These are phyloP conservation scores for Pyrenophora graminea DNA, from an alignment of 2,329 filamentous ascomycete genomes.

Conservation along the genomic window DNA sequence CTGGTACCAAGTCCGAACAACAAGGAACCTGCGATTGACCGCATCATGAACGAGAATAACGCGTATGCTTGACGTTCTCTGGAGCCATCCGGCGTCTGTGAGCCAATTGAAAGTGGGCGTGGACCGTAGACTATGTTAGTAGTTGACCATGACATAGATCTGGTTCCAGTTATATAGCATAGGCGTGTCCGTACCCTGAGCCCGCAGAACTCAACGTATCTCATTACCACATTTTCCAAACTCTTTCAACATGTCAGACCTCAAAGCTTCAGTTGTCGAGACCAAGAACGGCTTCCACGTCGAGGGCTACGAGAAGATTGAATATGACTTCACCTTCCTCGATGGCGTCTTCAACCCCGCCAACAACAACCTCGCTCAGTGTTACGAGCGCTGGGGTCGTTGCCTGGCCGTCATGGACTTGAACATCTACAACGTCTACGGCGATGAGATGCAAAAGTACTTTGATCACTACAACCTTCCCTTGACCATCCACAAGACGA, in stretches of 20 bases:
- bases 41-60: conserved; percentile 26
- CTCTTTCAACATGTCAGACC: conserved; percentile 65
- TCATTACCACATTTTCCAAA: conserved; percentile 17
- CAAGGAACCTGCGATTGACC: conserved; percentile 26
- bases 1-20: conserved; percentile 27
- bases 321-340: conserved; percentile 75
- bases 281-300: conserved; percentile 70
- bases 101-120: conserved; percentile 30
- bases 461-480: conserved; percentile 67
- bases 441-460: conserved; percentile 67
- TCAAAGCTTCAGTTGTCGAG: conserved; percentile 65
- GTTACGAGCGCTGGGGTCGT: conserved; percentile 67
- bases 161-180: conserved; percentile 25
- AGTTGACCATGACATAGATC: conserved; percentile 18
- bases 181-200: conserved; percentile 12
- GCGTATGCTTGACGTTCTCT: conserved; percentile 36
- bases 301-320: conserved; percentile 75
- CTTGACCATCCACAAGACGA: conserved; percentile 70
- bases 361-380: conserved; percentile 66
- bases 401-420: conserved; percentile 71
- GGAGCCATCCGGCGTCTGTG: conserved; percentile 20
- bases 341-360: conserved; percentile 67
- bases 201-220: conserved; percentile 32
- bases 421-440: conserved; percentile 72
- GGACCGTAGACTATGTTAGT: conserved; percentile 18